Evolutionary conservation across 306 rosid species (phyloP).

Genomic region (Citrullus colocynthis): DNA sequence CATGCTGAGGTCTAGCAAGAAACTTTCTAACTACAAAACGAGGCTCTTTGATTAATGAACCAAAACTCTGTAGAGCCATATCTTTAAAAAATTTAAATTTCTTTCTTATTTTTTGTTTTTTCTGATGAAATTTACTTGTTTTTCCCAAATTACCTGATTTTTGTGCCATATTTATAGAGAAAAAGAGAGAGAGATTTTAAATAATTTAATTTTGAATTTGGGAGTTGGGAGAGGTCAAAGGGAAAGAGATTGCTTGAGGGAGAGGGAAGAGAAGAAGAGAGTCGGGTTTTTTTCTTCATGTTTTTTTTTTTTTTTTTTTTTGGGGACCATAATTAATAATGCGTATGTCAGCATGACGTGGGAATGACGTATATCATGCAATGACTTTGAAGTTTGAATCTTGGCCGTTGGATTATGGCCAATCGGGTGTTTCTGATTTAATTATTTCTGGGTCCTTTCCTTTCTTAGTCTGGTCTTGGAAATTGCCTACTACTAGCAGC

Average conservation of each 20-base stretch:
- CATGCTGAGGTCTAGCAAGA: slow-evolving; percentile 79
- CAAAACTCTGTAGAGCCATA: neutral
- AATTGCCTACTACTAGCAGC: neutral
- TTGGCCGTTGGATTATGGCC: neutral
- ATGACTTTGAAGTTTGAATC: neutral
- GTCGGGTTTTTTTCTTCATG: neutral
- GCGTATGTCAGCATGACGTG: slow-evolving; percentile 51
- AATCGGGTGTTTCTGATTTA: neutral
- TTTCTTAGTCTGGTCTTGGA: too few relatives aligned
- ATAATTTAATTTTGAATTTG: neutral
- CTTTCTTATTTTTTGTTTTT: too few relatives aligned
- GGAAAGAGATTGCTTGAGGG: slow-evolving; percentile 7
- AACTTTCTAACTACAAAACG: slow-evolving; percentile 58
- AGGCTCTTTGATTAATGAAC: slow-evolving; percentile 22
- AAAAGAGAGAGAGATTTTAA: neutral
- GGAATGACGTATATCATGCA: slow-evolving; percentile 25
- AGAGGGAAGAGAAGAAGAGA: slow-evolving; percentile 24
- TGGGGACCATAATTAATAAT: neutral
- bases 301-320: too few relatives aligned
- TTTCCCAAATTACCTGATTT: too few relatives aligned
- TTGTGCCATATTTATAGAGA: neutral
- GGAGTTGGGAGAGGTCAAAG: neutral
- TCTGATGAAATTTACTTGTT: too few relatives aligned
- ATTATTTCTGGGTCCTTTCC: too few relatives aligned
- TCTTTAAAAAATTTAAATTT: too few relatives aligned